Evolutionary conservation across 1,139 yeast genomes (phyloP).

Genomic region (Hemisphaericaspora xylanilytica): DNA sequence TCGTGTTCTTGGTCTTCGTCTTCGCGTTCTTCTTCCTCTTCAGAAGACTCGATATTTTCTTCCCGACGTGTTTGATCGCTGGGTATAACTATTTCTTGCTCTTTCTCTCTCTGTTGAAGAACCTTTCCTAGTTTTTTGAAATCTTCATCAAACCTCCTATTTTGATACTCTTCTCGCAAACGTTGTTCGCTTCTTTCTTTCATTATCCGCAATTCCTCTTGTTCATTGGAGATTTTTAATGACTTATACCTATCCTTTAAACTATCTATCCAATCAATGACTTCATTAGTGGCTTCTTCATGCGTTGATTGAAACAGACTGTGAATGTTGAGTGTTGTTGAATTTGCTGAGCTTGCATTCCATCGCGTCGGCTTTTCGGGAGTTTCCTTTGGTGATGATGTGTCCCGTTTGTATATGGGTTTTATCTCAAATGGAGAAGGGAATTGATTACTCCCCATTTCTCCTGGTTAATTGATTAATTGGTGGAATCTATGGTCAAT

Average conservation of each 20-base stretch:
- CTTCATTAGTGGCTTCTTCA: slow-evolving; percentile 25
- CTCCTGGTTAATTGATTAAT: not conserved
- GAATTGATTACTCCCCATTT: slow-evolving; percentile 13
- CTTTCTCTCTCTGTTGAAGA: slow-evolving; percentile 19
- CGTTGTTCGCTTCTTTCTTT: slow-evolving; percentile 2
- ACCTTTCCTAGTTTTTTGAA: slow-evolving; percentile 37
- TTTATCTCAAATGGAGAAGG: slow-evolving; percentile 18
- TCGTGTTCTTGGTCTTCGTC: slow-evolving; percentile 11
- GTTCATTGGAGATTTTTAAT: slow-evolving; percentile 25
- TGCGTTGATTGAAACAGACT: not conserved
- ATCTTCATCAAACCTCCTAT: slow-evolving; percentile 36
- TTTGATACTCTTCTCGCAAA: slow-evolving; percentile 24
- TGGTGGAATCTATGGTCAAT: too few species aligned
- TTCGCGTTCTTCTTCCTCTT: slow-evolving; percentile 8
- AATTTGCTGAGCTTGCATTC: not conserved
- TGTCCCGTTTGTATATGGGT: slow-evolving; percentile 6
- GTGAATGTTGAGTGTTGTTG: not conserved
- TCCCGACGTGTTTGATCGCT: not conserved
- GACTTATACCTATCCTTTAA: slow-evolving; percentile 39
- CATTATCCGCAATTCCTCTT: slow-evolving; percentile 25
- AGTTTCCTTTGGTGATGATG: not conserved
- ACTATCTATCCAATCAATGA: slow-evolving; percentile 54
- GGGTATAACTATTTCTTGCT: not conserved
- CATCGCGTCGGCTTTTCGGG: not conserved
- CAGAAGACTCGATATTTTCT: slow-evolving; percentile 10